Percentiles rank a stretch among this genome's conserved stretches.
Conservation (phyloP, 345 rosid species). For the Bretschneidera sinensis region DNA sequence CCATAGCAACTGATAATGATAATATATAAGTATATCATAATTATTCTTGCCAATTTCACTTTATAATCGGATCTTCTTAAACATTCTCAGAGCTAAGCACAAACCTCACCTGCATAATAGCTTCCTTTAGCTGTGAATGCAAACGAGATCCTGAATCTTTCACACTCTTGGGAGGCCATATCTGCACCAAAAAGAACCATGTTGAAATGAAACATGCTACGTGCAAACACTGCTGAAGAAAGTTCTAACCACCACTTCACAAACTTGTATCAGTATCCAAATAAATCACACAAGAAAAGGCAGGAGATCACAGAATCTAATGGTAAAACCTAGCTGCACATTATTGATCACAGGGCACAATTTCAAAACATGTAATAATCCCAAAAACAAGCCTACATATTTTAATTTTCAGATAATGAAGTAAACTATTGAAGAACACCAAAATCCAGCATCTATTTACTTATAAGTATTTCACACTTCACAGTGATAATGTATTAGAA, state of each 20-base stretch:
- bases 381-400: too few relatives aligned
- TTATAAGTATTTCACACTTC: too few relatives aligned
- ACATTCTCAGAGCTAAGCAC: not conserved
- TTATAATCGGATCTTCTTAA: constrained; percentile 10
- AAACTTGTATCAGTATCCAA: not conserved
- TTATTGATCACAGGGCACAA: not conserved
- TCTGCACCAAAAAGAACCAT: constrained; percentile 43
- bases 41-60: not conserved
- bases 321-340: not conserved
- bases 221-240: not conserved
- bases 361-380: not conserved
- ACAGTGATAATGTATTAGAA: too few relatives aligned
- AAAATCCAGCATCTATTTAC: too few relatives aligned
- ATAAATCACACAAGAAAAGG: not conserved
- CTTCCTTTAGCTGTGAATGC: constrained; percentile 83
- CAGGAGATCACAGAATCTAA: not conserved
- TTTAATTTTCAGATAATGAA: too few relatives aligned
- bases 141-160: constrained; percentile 90
- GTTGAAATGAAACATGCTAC: constrained; percentile 5
- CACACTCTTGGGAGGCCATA: constrained; percentile 98
- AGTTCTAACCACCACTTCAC: not conserved
- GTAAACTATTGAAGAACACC: too few relatives aligned
- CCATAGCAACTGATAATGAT: too few relatives aligned
- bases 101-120: constrained; percentile 65
- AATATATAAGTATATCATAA: too few relatives aligned